These are phyloP conservation scores for Phaeotremella fagi DNA, from an alignment of 768 basidiomycete species.

Conservation along the genomic window DNA sequence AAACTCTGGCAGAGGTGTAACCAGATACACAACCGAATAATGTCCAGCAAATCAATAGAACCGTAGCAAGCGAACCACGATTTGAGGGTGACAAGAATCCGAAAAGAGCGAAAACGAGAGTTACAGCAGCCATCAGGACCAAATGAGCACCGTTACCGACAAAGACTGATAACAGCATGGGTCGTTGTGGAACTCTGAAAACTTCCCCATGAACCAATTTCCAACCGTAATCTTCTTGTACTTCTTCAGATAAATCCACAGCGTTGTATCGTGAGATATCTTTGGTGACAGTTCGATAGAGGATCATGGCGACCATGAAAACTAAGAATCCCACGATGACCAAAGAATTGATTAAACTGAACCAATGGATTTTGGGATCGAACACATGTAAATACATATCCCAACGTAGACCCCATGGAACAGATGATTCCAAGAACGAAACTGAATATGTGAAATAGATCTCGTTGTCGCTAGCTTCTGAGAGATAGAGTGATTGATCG, in stretches of 20 bases:
- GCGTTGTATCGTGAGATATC: conserved; percentile 96
- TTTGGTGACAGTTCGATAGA: conserved; percentile 76
- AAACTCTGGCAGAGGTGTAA: conserved; percentile 78
- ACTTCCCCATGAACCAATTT: conserved; percentile 96
- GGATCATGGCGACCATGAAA: conserved; percentile 79
- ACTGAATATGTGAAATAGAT: conserved; percentile 84
- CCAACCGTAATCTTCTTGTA: conserved; percentile 98
- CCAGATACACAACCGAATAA: conserved; percentile 89
- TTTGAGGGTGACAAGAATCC: conserved; percentile 95
- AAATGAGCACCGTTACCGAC: conserved; percentile 88
- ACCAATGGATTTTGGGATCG: conserved; percentile 93
- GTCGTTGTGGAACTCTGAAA: conserved; percentile 73
- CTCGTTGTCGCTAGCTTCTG: conserved; percentile 58
- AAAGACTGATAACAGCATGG: conserved; percentile 74
- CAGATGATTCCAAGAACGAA: conserved; percentile 81
- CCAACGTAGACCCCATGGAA: conserved; percentile 81
- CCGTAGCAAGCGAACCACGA: conserved; percentile 85
- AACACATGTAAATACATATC: conserved; percentile 93
- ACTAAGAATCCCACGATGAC: conserved; percentile 81
- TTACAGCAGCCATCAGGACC: conserved; percentile 78
- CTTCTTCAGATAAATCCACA: conserved; percentile 86
- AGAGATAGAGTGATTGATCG: conserved; percentile 54
- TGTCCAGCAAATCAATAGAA: conserved; percentile 92
- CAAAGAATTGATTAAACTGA: conserved; percentile 86
- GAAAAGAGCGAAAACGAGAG: conserved; percentile 83